Evolutionary conservation across 2,329 filamentous ascomycete species (phyloP).

Genomic region (Alternaria sp.): DNA sequence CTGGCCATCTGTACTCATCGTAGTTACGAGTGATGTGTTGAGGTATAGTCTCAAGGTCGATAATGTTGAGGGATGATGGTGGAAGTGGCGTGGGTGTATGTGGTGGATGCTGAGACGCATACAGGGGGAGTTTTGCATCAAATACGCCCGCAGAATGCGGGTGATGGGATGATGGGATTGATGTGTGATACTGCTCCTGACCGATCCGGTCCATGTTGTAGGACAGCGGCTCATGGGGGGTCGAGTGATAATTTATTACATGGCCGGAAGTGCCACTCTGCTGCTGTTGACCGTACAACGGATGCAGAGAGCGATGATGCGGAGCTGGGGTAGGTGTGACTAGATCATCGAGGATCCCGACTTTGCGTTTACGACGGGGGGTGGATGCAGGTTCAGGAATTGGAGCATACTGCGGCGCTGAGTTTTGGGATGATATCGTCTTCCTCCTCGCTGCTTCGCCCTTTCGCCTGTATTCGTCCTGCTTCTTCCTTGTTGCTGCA

Average conservation of each 20-base stretch:
- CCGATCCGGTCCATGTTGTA: background rate
- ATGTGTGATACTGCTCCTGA: background rate
- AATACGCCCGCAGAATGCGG: background rate
- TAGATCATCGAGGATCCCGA: background rate
- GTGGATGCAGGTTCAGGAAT: background rate
- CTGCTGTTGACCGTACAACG: background rate
- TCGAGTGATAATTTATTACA: background rate
- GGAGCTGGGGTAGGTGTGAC: background rate
- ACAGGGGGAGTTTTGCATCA: background rate
- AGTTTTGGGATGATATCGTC: background rate
- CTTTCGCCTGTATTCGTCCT: constrained; percentile 9
- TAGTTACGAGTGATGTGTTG: constrained; percentile 32
- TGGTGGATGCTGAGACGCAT: background rate
- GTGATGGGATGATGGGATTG: background rate
- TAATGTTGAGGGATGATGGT: background rate
- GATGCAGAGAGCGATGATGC: background rate
- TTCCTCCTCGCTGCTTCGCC: background rate
- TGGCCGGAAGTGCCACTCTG: background rate
- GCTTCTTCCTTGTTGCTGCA: constrained; percentile 7
- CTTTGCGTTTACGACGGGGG: constrained; percentile 4
- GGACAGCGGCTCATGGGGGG: background rate
- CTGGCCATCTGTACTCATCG: constrained; percentile 33
- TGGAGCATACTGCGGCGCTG: background rate
- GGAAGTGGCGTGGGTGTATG: background rate
- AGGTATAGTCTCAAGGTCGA: constrained; percentile 3